These are phyloP conservation scores for Hanseniaspora thailandica DNA, from an alignment of 805 yeast genomes.

Conservation along the genomic window DNA sequence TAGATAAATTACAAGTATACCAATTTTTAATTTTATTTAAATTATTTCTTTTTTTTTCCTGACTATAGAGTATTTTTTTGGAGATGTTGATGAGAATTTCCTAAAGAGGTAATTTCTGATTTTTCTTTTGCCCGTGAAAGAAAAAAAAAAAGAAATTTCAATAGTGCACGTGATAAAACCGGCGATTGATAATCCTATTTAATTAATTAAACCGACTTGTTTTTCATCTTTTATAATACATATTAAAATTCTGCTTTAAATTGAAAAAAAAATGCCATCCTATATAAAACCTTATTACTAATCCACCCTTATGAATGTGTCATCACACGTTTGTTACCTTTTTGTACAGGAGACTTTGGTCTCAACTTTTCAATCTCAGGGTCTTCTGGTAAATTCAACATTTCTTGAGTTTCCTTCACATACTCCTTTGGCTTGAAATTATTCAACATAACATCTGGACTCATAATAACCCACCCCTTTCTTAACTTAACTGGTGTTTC, in stretches of 20 bases:
- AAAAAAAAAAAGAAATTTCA: background rate
- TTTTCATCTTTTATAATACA: too few relatives aligned
- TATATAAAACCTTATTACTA: too few relatives aligned
- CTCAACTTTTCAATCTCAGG: conserved; percentile 67
- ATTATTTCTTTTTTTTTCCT: conserved; percentile 13
- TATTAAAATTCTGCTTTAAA: background rate
- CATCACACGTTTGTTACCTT: conserved; percentile 14
- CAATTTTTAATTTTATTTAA: too few relatives aligned
- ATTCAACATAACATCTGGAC: conserved; percentile 70
- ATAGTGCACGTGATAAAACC: background rate
- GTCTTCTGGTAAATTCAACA: conserved; percentile 50
- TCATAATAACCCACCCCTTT: conserved; percentile 82
- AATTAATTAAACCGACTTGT: background rate
- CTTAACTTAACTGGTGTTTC: conserved; percentile 54
- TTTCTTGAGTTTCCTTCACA: conserved; percentile 32
- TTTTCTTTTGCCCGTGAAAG: background rate
- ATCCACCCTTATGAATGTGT: background rate
- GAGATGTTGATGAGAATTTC: background rate
- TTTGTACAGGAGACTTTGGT: conserved; percentile 63
- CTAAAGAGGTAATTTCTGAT: background rate
- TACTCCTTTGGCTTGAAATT: conserved; percentile 48
- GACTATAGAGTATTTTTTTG: too few relatives aligned
- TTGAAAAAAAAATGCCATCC: background rate
- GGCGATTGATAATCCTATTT: too few relatives aligned
- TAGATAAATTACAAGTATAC: too few relatives aligned